Conservation (phyloP, 768 basidiomycete genomes). For the Auriscalpium microsporum region DNA sequence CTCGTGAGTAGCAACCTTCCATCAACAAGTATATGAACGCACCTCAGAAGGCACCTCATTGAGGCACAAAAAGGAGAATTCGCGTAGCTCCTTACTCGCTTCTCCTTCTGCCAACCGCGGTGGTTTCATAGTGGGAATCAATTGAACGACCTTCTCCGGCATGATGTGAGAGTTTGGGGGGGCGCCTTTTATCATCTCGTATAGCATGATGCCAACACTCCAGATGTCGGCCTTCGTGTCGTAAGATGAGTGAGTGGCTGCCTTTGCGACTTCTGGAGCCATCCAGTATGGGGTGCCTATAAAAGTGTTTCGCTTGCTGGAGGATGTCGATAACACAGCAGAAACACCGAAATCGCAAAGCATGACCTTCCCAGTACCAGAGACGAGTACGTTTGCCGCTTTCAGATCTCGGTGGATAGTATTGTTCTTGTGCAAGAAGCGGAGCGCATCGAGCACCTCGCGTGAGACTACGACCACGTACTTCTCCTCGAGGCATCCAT, state of each 20-base stretch:
- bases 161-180: slow-evolving; percentile 86
- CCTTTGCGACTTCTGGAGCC: slow-evolving; percentile 95
- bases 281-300: slow-evolving; percentile 99
- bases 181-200: slow-evolving; percentile 92
- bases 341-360: slow-evolving; percentile 99
- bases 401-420: slow-evolving; percentile 98
- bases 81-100: slow-evolving; percentile 78
- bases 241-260: slow-evolving; percentile 50
- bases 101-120: slow-evolving; percentile 71
- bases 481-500: slow-evolving; percentile 76
- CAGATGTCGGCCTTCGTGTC: slow-evolving; percentile 98
- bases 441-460: slow-evolving; percentile 83
- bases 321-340: slow-evolving; percentile 73
- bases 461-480: slow-evolving; percentile 82
- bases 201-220: slow-evolving; percentile 93
- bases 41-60: slow-evolving; percentile 77
- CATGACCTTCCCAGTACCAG: slow-evolving; percentile 81
- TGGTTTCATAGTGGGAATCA: slow-evolving; percentile 80
- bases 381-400: slow-evolving; percentile 92
- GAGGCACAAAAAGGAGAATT: slow-evolving; percentile 78
- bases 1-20: not conserved
- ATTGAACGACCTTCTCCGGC: slow-evolving; percentile 76
- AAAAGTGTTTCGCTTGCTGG: slow-evolving; percentile 91
- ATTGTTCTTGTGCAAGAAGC: slow-evolving; percentile 85
- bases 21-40: slow-evolving; percentile 16